A percentile compares a stretch with the other conserved stretches of the same genome.
Evolutionary conservation across 2,329 filamentous ascomycete genomes (phyloP).

Genomic region (Talaromyces sp.): DNA sequence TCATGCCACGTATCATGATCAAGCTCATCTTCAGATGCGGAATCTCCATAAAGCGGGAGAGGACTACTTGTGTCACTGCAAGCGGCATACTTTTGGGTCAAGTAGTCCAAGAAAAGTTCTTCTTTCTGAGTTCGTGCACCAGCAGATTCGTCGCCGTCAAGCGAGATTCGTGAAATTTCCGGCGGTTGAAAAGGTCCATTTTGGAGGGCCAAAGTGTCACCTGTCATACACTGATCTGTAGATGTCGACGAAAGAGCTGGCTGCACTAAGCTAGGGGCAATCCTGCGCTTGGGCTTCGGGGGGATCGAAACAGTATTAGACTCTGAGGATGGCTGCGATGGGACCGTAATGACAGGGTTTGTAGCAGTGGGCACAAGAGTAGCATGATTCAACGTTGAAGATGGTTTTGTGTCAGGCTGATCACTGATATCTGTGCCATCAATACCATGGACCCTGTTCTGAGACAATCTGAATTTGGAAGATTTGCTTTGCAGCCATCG

Average conservation of each 20-base stretch:
- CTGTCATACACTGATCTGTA: not conserved
- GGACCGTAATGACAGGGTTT: no score
- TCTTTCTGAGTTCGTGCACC: not conserved
- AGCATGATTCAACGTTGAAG: no score
- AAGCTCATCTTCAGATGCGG: slow-evolving; percentile 54
- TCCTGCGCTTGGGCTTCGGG: not conserved
- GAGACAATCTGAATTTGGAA: slow-evolving; percentile 46
- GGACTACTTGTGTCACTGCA: slow-evolving; percentile 45
- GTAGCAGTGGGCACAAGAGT: not conserved
- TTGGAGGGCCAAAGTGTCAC: not conserved
- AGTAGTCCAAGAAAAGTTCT: slow-evolving; percentile 29
- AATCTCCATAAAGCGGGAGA: slow-evolving; percentile 61
- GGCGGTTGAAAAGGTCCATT: not conserved
- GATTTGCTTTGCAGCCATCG: slow-evolving; percentile 58
- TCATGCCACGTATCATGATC: slow-evolving; percentile 65
- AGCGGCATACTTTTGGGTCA: slow-evolving; percentile 49
- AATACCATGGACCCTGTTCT: not conserved
- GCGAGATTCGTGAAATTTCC: not conserved
- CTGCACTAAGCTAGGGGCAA: not conserved
- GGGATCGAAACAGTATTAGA: no score
- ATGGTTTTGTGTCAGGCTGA: not conserved
- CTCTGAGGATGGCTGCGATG: not conserved
- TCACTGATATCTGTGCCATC: not conserved
- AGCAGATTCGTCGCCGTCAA: not conserved
- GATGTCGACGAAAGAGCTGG: not conserved